Percentiles rank a stretch among this genome's conserved stretches.
These are phyloP conservation scores for Huntiella moniliformis DNA, from an alignment of 2,329 filamentous ascomycete species.

Conservation along the genomic window DNA sequence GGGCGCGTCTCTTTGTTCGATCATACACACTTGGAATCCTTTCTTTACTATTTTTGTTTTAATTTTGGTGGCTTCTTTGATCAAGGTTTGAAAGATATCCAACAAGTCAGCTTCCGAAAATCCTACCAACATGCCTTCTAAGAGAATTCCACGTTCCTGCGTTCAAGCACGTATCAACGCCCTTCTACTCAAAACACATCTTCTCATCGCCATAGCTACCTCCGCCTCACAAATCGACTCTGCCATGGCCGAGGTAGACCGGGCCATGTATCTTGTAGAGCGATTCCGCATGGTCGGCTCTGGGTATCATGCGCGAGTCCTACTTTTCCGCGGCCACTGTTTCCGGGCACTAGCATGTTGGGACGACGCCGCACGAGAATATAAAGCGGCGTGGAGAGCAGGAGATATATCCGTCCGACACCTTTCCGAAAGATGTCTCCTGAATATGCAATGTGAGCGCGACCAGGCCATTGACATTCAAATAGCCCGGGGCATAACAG, in stretches of 20 bases:
- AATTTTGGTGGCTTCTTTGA: too few relatives aligned
- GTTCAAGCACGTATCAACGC: conserved; percentile 11
- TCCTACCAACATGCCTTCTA: conserved; percentile 2
- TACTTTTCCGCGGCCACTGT: conserved; percentile 15
- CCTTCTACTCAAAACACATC: conserved; percentile 12
- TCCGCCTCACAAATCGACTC: background rate
- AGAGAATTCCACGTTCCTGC: conserved; percentile 10
- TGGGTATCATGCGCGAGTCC: conserved; percentile 13
- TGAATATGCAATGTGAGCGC: conserved; percentile 8
- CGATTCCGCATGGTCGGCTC: background rate
- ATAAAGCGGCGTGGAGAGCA: conserved; percentile 13
- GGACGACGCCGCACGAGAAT: conserved; percentile 13
- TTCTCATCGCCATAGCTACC: conserved; percentile 11
- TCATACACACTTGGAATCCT: too few relatives aligned
- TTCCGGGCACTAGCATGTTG: conserved; percentile 14
- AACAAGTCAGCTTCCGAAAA: background rate
- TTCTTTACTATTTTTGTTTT: too few relatives aligned
- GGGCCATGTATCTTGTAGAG: conserved; percentile 1
- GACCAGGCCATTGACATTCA: conserved; percentile 1
- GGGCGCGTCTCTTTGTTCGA: too few relatives aligned
- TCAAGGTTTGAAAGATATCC: background rate
- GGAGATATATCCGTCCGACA: background rate
- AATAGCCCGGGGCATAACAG: too few relatives aligned
- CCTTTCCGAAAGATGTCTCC: conserved; percentile 5
- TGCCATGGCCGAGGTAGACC: background rate